Evolutionary conservation across 768 basidiomycete species (phyloP), one percentile per base, ranked within the genome.

Genomic region (Tulasnella sp.): DNA sequence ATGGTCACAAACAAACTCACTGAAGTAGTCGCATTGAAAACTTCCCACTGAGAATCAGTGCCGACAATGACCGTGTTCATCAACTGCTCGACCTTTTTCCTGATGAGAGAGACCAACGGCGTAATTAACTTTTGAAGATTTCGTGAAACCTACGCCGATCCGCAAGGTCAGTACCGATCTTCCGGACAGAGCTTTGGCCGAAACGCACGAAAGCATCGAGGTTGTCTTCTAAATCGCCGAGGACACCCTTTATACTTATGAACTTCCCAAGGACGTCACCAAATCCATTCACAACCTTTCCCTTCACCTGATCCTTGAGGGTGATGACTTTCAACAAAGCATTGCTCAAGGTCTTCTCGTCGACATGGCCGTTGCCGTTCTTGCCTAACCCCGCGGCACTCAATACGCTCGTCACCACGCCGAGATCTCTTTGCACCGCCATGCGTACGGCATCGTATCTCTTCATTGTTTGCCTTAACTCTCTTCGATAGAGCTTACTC

Each of bases 41-140:
- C 71, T 41, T 72, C 71, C 71, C 71, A 72, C 29, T 72, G 59
- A 4, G 5, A 17, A 16, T 63, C 71, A 32, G 59, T 14, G 26
- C 32, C 29, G 40, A 65, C 65, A 26, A 72, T 59, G 40, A 72
- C 29, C n/a, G 12, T 39, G 29, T 72, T 29, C 62, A 41, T 72
- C 32, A 72, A 4, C 26, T 34, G n/a, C 26, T 65, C 37, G 22
- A 72, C 29, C 36, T 47, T 63, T 34, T 72, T n/a, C 11, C 16
- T 66, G 1, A 47, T 22, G 22, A 72, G 22, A 26, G 62, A 35
- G n/a, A 72, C 26, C 19, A 72, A 29, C 1, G 71, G 62, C n/a
- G 71, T 72, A 19, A 72, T 37, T 16, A 70, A n/a, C 6, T 44
- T 42, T 44, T 67, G 67, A 44, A 44, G 39, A 39, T 42, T 32